Base-by-base conservation (phyloP, 2,329 filamentous ascomycete species). In the Mycosphaerella sp. region DNA sequence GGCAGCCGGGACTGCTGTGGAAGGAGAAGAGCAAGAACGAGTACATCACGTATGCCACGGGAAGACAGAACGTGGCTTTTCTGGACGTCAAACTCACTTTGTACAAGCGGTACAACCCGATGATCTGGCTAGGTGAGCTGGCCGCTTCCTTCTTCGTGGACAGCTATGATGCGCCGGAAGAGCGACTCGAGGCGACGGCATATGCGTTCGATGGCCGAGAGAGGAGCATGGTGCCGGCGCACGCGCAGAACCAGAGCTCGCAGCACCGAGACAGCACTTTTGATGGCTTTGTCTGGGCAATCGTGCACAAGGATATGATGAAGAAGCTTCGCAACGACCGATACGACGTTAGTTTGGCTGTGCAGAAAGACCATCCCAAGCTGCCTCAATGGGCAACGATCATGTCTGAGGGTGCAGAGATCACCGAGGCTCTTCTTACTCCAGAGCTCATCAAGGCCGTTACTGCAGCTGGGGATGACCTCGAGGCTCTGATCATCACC, bases 271-370 rank as follows among this genome's bases (percentile, higher is more conserved):
- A 77, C 68, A 84, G 80, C 52, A 72, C 73, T 35, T 97, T 85
- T 64, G 93, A 97, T 68, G 84, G 84, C 40, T 98, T 97, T 64
- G 91, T 98, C 58, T 97, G 87, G 80, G 91, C 89, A 44, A 72
- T 98, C 60, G 90, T 97, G 56, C 89, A 97, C 79, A 98, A 98
- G 81, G 85, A 89, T 63, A 74, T 79, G 68, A 97, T 98, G 91
- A 88, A 87, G 75, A 77, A 81, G 64, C 79, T 95, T 62, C 86
- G 93, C 55, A 87, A 95, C 42, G 89, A 95, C 57, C 87, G 93
- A 62, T 98, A 96, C 73, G 93, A 98, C 68, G 76, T 96, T 49
- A 95, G 88, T 47, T 80, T 98, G 61, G 96, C 93, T 37, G 83
- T 84, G 59, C 96, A 91, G 67, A 95, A 95, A 78, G 93, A 98